phyloP scores from a whole-genome alignment of 148 eudicot genomes.

The Diospyros lotus region DNA sequence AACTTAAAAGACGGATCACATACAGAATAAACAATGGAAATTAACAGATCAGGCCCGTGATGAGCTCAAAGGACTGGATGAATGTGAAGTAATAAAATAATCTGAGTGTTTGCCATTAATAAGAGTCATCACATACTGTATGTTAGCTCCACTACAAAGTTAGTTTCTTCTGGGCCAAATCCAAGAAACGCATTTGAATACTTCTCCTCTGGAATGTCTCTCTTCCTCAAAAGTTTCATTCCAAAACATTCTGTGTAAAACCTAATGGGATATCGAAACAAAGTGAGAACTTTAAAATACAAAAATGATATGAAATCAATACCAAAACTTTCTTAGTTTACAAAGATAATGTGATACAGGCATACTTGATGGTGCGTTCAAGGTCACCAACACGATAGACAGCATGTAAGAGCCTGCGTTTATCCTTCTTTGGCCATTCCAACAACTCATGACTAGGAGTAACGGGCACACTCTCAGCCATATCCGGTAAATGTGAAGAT shows the following conservation, averaged over 20 bases:
- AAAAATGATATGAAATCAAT: not conserved
- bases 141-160: constrained; percentile 82
- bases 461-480: constrained; percentile 59
- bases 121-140: constrained; percentile 62
- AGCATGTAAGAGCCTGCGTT: constrained; percentile 64
- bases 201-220: constrained; percentile 93
- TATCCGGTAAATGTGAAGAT: constrained; percentile 18
- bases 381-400: constrained; percentile 97
- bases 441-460: constrained; percentile 50
- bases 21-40: not conserved
- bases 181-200: constrained; percentile 94
- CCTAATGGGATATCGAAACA: constrained; percentile 25
- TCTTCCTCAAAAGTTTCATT: constrained; percentile 83
- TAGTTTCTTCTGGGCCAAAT: constrained; percentile 80
- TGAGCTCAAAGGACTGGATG: not conserved
- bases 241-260: constrained; percentile 94
- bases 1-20: not conserved
- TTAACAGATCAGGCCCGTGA: not conserved
- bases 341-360: not conserved
- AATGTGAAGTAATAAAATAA: not conserved
- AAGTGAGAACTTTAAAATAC: not conserved
- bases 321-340: not conserved
- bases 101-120: not conserved
- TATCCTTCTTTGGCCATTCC: constrained; percentile 85
- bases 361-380: constrained; percentile 84